Evolutionary conservation across 495 filamentous ascomycete species (phyloP).

Genomic region (Symbiotaphrina buchneri): DNA sequence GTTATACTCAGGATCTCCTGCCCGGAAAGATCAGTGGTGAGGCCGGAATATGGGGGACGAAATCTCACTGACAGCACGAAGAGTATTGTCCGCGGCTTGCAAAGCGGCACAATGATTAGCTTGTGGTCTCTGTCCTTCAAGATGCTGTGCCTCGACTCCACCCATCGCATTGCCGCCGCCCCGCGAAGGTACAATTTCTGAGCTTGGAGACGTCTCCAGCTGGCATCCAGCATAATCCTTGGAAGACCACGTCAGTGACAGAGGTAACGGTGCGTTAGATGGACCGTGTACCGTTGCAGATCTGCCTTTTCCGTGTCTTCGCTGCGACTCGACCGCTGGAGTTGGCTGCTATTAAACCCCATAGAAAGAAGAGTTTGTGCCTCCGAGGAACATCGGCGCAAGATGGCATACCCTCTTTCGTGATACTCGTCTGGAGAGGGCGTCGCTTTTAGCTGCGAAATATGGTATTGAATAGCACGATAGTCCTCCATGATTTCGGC

Average conservation of each 20-base stretch:
- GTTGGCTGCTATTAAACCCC: constrained; percentile 34
- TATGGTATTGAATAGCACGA: constrained; percentile 58
- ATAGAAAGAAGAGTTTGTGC: constrained; percentile 53
- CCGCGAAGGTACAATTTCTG: constrained; percentile 71
- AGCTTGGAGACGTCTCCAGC: constrained; percentile 58
- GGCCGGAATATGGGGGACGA: constrained; percentile 1
- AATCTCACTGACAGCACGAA: constrained; percentile 32
- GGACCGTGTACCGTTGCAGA: constrained; percentile 38
- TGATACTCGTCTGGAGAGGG: constrained; percentile 44
- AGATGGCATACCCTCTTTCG: constrained; percentile 53
- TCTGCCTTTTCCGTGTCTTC: constrained; percentile 53
- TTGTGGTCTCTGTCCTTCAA: constrained; percentile 39
- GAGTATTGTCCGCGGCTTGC: constrained; percentile 29
- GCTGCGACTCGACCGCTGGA: constrained; percentile 26
- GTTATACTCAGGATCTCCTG: constrained; percentile 48
- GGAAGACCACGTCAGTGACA: constrained; percentile 1
- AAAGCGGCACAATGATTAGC: constrained; percentile 32
- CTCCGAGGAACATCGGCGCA: constrained; percentile 53
- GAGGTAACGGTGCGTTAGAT: background rate
- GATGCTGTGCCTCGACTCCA: constrained; percentile 43
- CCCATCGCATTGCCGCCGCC: constrained; percentile 57
- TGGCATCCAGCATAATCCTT: constrained; percentile 60
- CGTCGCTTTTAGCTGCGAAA: constrained; percentile 41
- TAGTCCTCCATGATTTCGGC: constrained; percentile 73
- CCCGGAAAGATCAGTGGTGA: background rate